Base-by-base conservation (phyloP, 106 monocot genomes). In the Dioscorea alata region DNA sequence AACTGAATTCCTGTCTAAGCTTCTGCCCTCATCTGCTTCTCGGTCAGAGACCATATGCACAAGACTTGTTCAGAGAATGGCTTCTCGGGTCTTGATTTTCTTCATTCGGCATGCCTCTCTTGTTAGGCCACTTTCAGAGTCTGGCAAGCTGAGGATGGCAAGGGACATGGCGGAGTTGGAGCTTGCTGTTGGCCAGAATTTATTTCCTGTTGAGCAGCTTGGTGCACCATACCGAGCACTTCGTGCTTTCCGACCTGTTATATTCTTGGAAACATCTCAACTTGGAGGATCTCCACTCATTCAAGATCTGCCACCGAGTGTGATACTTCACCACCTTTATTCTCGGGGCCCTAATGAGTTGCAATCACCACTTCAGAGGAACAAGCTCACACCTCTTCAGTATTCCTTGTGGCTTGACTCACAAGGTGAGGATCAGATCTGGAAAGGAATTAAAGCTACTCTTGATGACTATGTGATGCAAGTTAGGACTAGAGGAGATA, bases 81-180 rank as follows among this genome's bases (percentile, higher is more conserved):
- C 92, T 35, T 86, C 89, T 23, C 79, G 89, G 16, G 77, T 92
- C 4, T 56, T 92, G 19, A 77, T 78, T 42, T 87, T 81, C 60
- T 92, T 99, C 72, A 85, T 99, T 28, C 78, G 97, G 21, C 89
- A 99, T 68, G 92, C 97, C 17, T 78, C 97, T 12, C 77, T 99
- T 8, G 77, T 99, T 4, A 76, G 97, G 75, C 97, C 97, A 67
- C 85, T 99, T 8, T 99, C 97, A 1, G 97, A 99, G 62, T 70
- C 91, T 0, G 96, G 96, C 21, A 97, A 92, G 77, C 81, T 97
- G 50, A 84, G 97, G 69, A 74, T 99, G 84, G 92, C 97, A 14
- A 84, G 97, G 74, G 97, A 99, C 70, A 92, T 99, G 92, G 97
- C 97, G 12, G 97, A 99, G 73, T 79, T 99, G 23, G 97, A 99